Percentiles rank a stretch among this genome's conserved stretches.
Conservation (phyloP, 2,329 filamentous ascomycete species). For the Trichothecium roseum region DNA sequence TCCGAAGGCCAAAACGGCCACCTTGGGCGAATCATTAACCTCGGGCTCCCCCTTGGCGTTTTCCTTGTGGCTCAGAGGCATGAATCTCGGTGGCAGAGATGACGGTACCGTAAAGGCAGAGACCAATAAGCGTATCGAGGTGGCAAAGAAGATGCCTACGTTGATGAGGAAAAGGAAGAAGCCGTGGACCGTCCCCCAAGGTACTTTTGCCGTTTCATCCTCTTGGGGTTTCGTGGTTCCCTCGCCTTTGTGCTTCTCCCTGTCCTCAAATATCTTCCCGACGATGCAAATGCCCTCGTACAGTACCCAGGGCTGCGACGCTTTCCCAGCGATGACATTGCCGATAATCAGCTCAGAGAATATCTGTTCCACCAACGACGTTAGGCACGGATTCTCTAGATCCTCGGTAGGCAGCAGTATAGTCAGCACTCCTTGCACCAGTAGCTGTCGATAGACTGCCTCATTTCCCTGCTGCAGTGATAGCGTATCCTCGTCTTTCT, state of each 20-base stretch:
- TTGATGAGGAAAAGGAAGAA: slow-evolving; percentile 49
- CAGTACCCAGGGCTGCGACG: slow-evolving; percentile 79
- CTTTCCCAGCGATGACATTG: slow-evolving; percentile 67
- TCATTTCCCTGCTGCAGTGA: slow-evolving; percentile 66
- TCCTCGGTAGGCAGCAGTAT: slow-evolving; percentile 87
- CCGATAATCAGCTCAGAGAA: slow-evolving; percentile 84
- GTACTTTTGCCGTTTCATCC: neutral
- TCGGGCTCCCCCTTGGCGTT: neutral
- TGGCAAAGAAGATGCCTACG: slow-evolving; percentile 43
- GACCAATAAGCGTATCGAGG: slow-evolving; percentile 55
- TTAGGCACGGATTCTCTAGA: slow-evolving; percentile 76
- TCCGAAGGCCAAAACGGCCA: slow-evolving; percentile 66
- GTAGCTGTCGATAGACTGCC: slow-evolving; percentile 70
- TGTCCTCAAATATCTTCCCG: slow-evolving; percentile 29
- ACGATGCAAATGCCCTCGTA: slow-evolving; percentile 76
- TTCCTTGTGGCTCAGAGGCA: slow-evolving; percentile 14
- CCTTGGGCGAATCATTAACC: slow-evolving; percentile 21
- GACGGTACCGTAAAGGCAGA: slow-evolving; percentile 56
- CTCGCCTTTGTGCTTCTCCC: slow-evolving; percentile 11
- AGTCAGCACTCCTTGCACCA: slow-evolving; percentile 74
- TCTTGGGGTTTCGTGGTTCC: slow-evolving; percentile 7
- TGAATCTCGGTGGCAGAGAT: slow-evolving; percentile 47
- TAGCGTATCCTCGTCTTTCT: slow-evolving; percentile 35
- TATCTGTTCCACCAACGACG: slow-evolving; percentile 75
- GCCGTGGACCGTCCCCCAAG: slow-evolving; percentile 28